Base-by-base conservation (phyloP, 257 asterid genomes). In the Solanum ossicruentum region DNA sequence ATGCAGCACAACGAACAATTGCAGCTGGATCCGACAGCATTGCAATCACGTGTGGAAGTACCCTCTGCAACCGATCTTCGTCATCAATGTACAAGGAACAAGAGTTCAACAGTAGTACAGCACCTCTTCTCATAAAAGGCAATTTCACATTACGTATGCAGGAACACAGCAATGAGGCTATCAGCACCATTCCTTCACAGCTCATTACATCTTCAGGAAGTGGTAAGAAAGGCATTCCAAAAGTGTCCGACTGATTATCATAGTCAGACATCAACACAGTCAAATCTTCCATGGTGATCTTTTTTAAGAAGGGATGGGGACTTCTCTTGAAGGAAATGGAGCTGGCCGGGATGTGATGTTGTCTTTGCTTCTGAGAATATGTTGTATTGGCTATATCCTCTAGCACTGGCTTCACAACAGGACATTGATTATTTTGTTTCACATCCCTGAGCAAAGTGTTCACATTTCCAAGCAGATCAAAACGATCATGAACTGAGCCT, bases 11-110 rank as follows among this genome's bases (percentile, higher is more conserved):
- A 41, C 99, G 98, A 79, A 97, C 99, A 83, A 97, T 95, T 80
- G 99, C 98, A 87, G 98, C 95, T 84, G 98, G 94, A 91, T 97
- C 99, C 66, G 99, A 95, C 73, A 95, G 96, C 90, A 94, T 90
- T 47, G 99, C 98, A 88, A 97, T 92, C 75, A 97, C 95, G 91
- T 95, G 95, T 23, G 99, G 99, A 92, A 97, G 98, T 85, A 97
- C 93, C 43, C 99, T 95, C 86, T 97, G 99, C 92, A 97, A 91
- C 83, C 98, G 91, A 89, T 92, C 99, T 88, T 95, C 99, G 26
- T 97, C 99, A 77, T 95, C 98, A 71, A 97, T 94, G 88, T 95
- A 97, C 86, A 94, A 88, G 82, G 99, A 92, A 90, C 98, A 97
- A 60, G 98, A 95, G 86, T 97, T 97, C 91, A 97, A 90, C 79